Conservation (phyloP, 352 stramenopile genomes). For the Globisporangium nagaii region DNA sequence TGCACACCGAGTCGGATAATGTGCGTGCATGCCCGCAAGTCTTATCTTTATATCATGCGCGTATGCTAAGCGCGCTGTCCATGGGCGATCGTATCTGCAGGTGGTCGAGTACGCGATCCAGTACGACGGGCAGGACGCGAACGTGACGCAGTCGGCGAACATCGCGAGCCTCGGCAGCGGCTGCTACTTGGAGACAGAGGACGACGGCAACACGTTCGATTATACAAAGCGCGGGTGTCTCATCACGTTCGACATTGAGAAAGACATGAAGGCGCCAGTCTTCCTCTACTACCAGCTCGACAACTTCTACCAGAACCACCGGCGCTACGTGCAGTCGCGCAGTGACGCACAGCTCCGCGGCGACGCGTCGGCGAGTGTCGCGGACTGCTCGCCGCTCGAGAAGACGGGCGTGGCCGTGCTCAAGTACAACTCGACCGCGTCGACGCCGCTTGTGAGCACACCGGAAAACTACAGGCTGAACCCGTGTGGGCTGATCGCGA, state of each 20-base stretch:
- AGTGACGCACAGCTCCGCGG: conserved; percentile 89
- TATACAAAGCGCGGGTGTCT: conserved; percentile 51
- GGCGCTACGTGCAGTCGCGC: conserved; percentile 89
- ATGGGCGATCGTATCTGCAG: no score
- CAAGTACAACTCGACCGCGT: conserved; percentile 75
- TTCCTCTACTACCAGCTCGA: conserved; percentile 98
- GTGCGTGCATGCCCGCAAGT: conserved; percentile 42
- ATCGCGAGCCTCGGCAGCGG: conserved; percentile 49
- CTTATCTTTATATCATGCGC: no score
- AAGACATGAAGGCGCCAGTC: conserved; percentile 94
- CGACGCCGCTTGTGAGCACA: conserved; percentile 24
- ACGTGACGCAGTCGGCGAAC: conserved; percentile 35
- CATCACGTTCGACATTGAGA: conserved; percentile 84
- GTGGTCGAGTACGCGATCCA: conserved; percentile 89
- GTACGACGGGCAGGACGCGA: conserved; percentile 74
- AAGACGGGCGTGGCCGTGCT: conserved; percentile 19
- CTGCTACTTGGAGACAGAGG: conserved; percentile 57
- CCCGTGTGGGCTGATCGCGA: conserved; percentile 98
- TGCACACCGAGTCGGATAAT: conserved; percentile 84
- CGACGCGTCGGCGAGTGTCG: conserved; percentile 45
- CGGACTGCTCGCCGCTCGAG: conserved; percentile 84
- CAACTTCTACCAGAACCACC: conserved; percentile 99
- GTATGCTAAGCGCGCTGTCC: no score
- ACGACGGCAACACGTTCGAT: conserved; percentile 69
- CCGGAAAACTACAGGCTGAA: conserved; percentile 80